Evolutionary conservation across 1,284 basidiomycete species (phyloP).

Genomic region (Leccinum ponderosum): DNA sequence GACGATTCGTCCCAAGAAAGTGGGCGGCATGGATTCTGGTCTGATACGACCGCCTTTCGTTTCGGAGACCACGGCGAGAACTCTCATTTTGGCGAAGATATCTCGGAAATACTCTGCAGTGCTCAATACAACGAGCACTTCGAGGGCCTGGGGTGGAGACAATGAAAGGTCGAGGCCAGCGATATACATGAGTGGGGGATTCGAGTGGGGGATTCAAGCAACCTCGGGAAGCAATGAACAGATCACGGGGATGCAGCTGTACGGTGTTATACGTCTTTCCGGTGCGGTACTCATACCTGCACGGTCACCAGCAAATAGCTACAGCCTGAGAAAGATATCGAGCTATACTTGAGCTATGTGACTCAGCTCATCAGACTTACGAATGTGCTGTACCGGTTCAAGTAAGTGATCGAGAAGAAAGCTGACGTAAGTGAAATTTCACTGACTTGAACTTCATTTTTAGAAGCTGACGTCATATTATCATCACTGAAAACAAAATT

Average conservation of each 20-base stretch:
- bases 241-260: background rate
- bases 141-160: conserved; percentile 21
- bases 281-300: conserved; percentile 4
- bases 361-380: too few species aligned
- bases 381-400: too few species aligned
- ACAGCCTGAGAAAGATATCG: background rate
- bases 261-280: background rate
- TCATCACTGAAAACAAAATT: too few species aligned
- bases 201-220: background rate
- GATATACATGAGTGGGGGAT: conserved; percentile 17
- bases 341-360: too few species aligned
- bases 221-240: background rate
- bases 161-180: conserved; percentile 16
- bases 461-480: too few species aligned
- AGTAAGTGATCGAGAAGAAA: too few species aligned
- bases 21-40: conserved; percentile 18
- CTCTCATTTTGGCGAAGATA: background rate
- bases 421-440: too few species aligned
- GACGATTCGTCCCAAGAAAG: conserved; percentile 22
- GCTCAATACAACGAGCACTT: conserved; percentile 23
- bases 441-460: too few species aligned
- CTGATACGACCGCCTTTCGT: conserved; percentile 23
- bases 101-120: conserved; percentile 10
- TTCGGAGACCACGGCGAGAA: conserved; percentile 5
- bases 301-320: background rate